Conservation (phyloP, 371 early-diverging fungal species). For the Mortierella polycephala region DNA sequence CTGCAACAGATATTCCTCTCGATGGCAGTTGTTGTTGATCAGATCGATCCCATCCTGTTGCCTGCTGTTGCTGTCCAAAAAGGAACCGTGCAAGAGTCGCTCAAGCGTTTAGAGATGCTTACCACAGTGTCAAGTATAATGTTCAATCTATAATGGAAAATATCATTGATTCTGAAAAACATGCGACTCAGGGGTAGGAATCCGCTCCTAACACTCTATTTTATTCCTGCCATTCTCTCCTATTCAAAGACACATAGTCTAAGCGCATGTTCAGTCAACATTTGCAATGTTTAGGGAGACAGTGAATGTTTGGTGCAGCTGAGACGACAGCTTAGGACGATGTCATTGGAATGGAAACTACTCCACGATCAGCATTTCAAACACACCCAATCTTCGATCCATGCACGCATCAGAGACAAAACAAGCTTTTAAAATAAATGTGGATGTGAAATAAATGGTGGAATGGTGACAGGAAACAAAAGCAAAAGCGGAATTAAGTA, state of each 20-base stretch:
- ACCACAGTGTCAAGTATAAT: background rate
- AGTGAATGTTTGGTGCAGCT: background rate
- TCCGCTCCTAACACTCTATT: too few relatives aligned
- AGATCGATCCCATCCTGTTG: constrained; percentile 61
- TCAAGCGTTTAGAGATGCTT: constrained; percentile 1
- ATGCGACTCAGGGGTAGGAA: too few relatives aligned
- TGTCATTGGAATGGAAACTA: constrained; percentile 4
- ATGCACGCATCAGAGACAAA: background rate
- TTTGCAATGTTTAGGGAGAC: background rate
- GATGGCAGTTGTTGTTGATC: constrained; percentile 57
- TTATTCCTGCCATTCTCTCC: too few relatives aligned
- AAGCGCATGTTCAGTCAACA: background rate
- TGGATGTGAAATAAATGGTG: background rate
- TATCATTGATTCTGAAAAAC: background rate
- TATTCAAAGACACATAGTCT: background rate
- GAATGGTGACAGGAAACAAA: background rate
- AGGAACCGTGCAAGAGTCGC: background rate
- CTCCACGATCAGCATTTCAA: background rate
- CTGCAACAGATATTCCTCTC: constrained; percentile 62
- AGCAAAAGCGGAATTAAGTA: background rate
- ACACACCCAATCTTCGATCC: background rate
- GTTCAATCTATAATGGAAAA: background rate
- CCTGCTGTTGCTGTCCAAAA: constrained; percentile 2
- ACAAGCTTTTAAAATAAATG: background rate
- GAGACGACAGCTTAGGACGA: background rate